Conservation (phyloP, 768 basidiomycete species). For the Leccinum broughii region DNA sequence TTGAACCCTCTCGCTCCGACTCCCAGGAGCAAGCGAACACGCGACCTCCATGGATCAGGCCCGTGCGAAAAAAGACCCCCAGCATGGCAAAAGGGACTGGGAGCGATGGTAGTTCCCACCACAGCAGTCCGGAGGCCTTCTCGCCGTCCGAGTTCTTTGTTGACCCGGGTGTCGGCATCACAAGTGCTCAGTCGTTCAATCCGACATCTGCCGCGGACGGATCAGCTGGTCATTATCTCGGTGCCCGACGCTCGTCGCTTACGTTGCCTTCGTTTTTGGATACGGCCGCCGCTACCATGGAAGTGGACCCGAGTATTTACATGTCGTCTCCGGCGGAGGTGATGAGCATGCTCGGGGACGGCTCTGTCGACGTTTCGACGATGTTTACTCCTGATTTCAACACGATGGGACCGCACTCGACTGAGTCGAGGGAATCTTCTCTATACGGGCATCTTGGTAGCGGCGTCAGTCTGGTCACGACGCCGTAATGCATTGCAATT, state of each 20-base stretch:
- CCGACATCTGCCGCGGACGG: conserved; percentile 18
- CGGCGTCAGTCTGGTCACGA: conserved; percentile 27
- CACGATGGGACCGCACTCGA: conserved; percentile 25
- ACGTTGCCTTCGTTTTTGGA: conserved; percentile 31
- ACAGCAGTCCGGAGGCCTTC: conserved; percentile 63
- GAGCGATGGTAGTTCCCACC: conserved; percentile 47
- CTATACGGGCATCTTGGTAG: conserved; percentile 28
- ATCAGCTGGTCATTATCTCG: conserved; percentile 26
- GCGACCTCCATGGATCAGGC: conserved; percentile 87
- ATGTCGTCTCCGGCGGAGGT: conserved; percentile 58
- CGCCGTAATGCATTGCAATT: conserved; percentile 23
- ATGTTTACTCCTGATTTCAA: conserved; percentile 34
- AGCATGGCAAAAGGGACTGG: conserved; percentile 43
- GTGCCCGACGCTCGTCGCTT: conserved; percentile 26
- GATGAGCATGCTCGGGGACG: conserved; percentile 58
- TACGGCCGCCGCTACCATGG: conserved; percentile 35
- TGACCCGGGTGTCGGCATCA: conserved; percentile 37
- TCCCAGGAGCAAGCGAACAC: conserved; percentile 45
- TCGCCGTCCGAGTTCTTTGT: conserved; percentile 64
- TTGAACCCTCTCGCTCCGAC: conserved; percentile 65
- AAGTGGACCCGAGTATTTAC: conserved; percentile 52
- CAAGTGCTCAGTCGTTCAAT: conserved; percentile 32
- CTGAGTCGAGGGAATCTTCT: conserved; percentile 26
- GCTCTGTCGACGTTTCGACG: conserved; percentile 36
- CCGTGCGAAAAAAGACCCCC: conserved; percentile 77